These are phyloP conservation scores for Amanita pseudoporphyria DNA, from an alignment of 768 basidiomycete genomes.

Conservation along the genomic window DNA sequence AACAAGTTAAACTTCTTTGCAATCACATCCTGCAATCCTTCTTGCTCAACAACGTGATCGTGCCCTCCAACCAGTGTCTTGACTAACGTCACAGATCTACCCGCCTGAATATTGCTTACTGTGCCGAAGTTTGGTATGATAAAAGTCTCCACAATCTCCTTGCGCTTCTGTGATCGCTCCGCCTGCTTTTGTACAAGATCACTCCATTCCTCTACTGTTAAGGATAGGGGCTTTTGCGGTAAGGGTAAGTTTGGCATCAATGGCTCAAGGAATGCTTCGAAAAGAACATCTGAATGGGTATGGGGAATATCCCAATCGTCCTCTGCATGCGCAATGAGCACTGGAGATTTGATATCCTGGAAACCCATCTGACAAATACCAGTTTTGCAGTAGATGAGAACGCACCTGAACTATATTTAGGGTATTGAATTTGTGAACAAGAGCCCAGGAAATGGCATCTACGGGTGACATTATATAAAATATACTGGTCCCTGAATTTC, in stretches of 20 bases:
- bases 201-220: conserved; percentile 32
- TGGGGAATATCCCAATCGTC: conserved; percentile 76
- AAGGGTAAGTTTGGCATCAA: conserved; percentile 38
- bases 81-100: conserved; percentile 43
- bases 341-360: conserved; percentile 57
- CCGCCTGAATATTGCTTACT: conserved; percentile 34
- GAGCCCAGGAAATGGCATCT: conserved; percentile 42
- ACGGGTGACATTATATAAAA: neutral
- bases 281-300: conserved; percentile 64
- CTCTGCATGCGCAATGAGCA: conserved; percentile 69
- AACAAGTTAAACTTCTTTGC: conserved; percentile 24
- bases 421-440: conserved; percentile 53
- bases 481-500: neutral
- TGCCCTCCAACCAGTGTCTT: conserved; percentile 60
- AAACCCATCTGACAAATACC: conserved; percentile 15
- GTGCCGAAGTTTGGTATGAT: conserved; percentile 48
- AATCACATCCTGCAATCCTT: conserved; percentile 66
- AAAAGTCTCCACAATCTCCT: conserved; percentile 33
- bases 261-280: conserved; percentile 60
- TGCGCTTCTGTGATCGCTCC: conserved; percentile 30
- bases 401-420: conserved; percentile 52
- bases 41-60: conserved; percentile 49
- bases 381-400: neutral
- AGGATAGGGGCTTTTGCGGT: conserved; percentile 18
- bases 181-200: conserved; percentile 28